Conservation (phyloP, 2,329 filamentous ascomycete species). For the Harringtonia aguacate region DNA sequence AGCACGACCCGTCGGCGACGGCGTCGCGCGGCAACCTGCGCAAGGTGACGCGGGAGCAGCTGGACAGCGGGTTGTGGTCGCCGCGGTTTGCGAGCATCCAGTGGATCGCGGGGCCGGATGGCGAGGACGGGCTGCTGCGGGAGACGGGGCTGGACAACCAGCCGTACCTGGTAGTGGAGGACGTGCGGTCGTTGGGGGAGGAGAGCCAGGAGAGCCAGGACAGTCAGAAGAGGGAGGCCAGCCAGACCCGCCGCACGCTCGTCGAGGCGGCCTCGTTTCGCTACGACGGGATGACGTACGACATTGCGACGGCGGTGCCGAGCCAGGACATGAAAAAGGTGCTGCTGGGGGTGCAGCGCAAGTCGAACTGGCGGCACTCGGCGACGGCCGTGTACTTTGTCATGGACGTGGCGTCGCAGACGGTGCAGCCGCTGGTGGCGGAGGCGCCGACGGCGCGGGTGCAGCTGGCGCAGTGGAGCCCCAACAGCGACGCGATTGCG, state of each 20-base stretch:
- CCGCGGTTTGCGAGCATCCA: slow-evolving; percentile 54
- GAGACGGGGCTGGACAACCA: slow-evolving; percentile 49
- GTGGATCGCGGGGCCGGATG: slow-evolving; percentile 66
- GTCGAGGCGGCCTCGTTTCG: slow-evolving; percentile 60
- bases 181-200: slow-evolving; percentile 48
- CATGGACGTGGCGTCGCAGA: slow-evolving; percentile 76
- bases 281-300: slow-evolving; percentile 43
- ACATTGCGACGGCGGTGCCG: slow-evolving; percentile 56
- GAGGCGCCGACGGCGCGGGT: slow-evolving; percentile 52
- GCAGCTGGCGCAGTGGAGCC: slow-evolving; percentile 85
- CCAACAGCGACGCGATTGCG: slow-evolving; percentile 74
- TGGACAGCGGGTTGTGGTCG: slow-evolving; percentile 55
- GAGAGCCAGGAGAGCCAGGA: slow-evolving; percentile 22
- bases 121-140: slow-evolving; percentile 76
- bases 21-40: slow-evolving; percentile 52
- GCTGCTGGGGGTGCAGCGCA: slow-evolving; percentile 60
- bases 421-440: slow-evolving; percentile 66
- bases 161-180: slow-evolving; percentile 76
- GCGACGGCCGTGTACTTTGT: slow-evolving; percentile 83
- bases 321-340: slow-evolving; percentile 81
- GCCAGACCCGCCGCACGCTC: slow-evolving; percentile 50
- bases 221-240: slow-evolving; percentile 22
- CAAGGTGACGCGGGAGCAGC: slow-evolving; percentile 61
- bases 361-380: slow-evolving; percentile 84
- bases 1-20: slow-evolving; percentile 60